Evolutionary conservation across 1,139 yeast genomes (phyloP).

Genomic region (Starmera stellimalicola): DNA sequence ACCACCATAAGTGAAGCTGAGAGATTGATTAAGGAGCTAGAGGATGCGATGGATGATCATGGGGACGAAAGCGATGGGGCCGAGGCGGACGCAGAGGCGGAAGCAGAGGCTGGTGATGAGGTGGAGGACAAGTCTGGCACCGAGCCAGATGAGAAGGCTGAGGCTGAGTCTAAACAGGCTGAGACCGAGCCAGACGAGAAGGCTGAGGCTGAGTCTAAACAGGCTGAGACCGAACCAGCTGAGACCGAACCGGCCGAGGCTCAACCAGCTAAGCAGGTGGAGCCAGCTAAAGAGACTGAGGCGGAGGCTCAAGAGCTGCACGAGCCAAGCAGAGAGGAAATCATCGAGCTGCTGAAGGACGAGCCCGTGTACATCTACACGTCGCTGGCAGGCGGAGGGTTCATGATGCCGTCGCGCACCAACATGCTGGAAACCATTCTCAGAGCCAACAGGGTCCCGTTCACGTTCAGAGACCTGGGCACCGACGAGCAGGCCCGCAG

Average conservation of each 20-base stretch:
- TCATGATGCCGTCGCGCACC: slow-evolving; percentile 75
- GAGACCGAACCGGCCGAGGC: slow-evolving; percentile 7
- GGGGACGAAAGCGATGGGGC: slow-evolving; percentile 1
- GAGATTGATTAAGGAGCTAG: slow-evolving; percentile 13
- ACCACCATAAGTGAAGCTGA: slow-evolving; percentile 7
- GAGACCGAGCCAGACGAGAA: slow-evolving; percentile 2
- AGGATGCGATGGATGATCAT: slow-evolving; percentile 9
- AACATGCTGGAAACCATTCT: slow-evolving; percentile 70
- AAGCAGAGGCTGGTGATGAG: slow-evolving; percentile 2
- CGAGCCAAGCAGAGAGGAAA: slow-evolving; percentile 18
- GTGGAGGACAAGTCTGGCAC: not conserved
- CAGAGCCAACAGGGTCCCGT: slow-evolving; percentile 63
- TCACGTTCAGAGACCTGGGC: slow-evolving; percentile 70
- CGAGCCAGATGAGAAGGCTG: not conserved
- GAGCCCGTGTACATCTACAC: slow-evolving; percentile 72
- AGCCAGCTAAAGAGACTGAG: not conserved
- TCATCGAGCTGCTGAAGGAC: slow-evolving; percentile 24
- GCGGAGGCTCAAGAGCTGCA: slow-evolving; percentile 14
- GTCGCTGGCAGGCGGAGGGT: slow-evolving; percentile 82
- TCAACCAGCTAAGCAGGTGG: slow-evolving; percentile 8
- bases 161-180: slow-evolving; percentile 2
- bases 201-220: slow-evolving; percentile 1
- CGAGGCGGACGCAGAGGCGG: slow-evolving; percentile 1
- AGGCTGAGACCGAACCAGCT: slow-evolving; percentile 2
- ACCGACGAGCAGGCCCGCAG: slow-evolving; percentile 81